Percentiles rank a stretch among this genome's conserved stretches.
Conservation (phyloP, 2,329 filamentous ascomycete genomes). For the Aspergillus udagawae region DNA sequence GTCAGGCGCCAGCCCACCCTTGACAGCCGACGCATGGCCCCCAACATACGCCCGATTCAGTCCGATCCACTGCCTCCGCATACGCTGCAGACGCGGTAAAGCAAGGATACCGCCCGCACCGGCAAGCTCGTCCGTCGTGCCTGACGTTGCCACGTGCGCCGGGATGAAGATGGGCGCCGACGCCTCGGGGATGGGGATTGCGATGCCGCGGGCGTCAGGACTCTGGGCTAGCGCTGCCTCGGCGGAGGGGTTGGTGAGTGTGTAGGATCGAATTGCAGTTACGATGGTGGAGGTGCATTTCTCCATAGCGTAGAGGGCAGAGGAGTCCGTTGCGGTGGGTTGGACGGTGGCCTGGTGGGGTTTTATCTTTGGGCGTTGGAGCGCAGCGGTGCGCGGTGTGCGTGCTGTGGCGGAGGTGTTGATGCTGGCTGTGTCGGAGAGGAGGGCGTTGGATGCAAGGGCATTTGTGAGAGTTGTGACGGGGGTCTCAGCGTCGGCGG, state of each 20-base stretch:
- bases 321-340: constrained; percentile 36
- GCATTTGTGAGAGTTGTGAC: constrained; percentile 17
- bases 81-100: constrained; percentile 40
- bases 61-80: constrained; percentile 45
- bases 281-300: constrained; percentile 41
- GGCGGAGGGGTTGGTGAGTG: constrained; percentile 36
- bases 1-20: constrained; percentile 29
- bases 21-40: constrained; percentile 30
- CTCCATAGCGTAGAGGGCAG: constrained; percentile 42
- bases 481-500: constrained; percentile 9
- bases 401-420: constrained; percentile 18
- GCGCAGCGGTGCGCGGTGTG: constrained; percentile 11
- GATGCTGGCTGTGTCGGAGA: constrained; percentile 27
- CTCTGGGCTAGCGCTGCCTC: constrained; percentile 32
- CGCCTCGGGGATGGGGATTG: constrained; percentile 32
- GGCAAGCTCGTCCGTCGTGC: constrained; percentile 40
- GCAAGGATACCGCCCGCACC: constrained; percentile 39
- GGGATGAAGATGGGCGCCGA: constrained; percentile 34
- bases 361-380: constrained; percentile 27
- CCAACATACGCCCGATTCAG: constrained; percentile 41
- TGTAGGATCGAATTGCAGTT: constrained; percentile 38
- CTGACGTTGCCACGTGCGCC: constrained; percentile 31
- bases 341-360: constrained; percentile 43
- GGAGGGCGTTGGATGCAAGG: constrained; percentile 14
- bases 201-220: constrained; percentile 25